These are phyloP conservation scores for Aspergillus ellipticus DNA, from an alignment of 495 filamentous ascomycete species.

Conservation along the genomic window DNA sequence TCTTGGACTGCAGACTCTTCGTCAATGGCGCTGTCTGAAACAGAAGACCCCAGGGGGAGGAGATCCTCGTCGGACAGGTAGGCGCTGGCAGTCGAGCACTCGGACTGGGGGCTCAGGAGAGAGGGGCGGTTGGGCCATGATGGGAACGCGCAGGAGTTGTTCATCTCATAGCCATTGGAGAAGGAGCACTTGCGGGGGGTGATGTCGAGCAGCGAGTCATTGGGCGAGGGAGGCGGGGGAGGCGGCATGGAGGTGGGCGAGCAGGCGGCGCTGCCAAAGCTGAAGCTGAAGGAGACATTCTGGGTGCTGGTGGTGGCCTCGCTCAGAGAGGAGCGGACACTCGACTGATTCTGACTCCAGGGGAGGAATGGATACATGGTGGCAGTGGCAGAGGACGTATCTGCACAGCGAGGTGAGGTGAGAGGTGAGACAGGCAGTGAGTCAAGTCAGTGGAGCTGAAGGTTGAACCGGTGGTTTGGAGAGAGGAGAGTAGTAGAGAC, in stretches of 20 bases:
- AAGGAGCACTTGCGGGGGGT: slow-evolving; percentile 46
- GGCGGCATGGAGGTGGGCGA: slow-evolving; percentile 35
- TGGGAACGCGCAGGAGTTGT: slow-evolving; percentile 49
- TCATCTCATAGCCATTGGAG: slow-evolving; percentile 38
- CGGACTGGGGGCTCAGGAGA: slow-evolving; percentile 35
- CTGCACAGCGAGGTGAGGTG: too few species aligned
- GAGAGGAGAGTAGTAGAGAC: not conserved
- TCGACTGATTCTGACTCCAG: slow-evolving; percentile 21
- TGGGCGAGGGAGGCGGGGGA: slow-evolving; percentile 39
- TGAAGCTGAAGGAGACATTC: slow-evolving; percentile 37
- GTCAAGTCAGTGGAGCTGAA: not conserved
- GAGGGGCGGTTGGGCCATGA: slow-evolving; percentile 51
- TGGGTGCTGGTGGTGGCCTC: slow-evolving; percentile 29
- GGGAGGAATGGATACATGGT: slow-evolving; percentile 22
- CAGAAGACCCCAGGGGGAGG: slow-evolving; percentile 37
- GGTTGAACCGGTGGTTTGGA: slow-evolving; percentile 2
- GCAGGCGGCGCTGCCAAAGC: slow-evolving; percentile 35
- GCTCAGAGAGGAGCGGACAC: slow-evolving; percentile 21
- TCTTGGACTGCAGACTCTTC: slow-evolving; percentile 30
- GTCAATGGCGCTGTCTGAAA: slow-evolving; percentile 28
- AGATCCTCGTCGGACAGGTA: slow-evolving; percentile 54
- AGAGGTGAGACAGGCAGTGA: not conserved
- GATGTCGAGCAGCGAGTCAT: slow-evolving; percentile 41
- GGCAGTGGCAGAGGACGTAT: not conserved
- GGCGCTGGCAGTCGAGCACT: slow-evolving; percentile 32